Evolutionary conservation across 345 rosid genomes (phyloP).

Genomic region (Pugionium dolabratum): DNA sequence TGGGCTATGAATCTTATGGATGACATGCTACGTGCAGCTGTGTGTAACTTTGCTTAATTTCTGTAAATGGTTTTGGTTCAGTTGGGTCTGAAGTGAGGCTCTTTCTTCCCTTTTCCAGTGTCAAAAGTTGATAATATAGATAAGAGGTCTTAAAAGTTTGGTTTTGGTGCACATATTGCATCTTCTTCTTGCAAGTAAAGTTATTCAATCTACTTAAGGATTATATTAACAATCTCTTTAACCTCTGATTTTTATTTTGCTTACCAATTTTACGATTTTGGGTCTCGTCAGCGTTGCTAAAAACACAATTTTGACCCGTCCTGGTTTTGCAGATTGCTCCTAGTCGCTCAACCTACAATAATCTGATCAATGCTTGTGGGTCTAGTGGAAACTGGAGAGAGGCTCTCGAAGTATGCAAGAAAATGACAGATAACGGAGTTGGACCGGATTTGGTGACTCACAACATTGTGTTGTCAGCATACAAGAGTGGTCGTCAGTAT

Average conservation of each 20-base stretch:
- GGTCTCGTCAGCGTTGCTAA: neutral
- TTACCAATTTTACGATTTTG: neutral
- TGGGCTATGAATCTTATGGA: slow-evolving; percentile 95
- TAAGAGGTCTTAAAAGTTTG: neutral
- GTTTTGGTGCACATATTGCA: neutral
- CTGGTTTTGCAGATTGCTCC: slow-evolving; percentile 75
- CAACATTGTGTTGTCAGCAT: slow-evolving; percentile 86
- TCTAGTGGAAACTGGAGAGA: slow-evolving; percentile 98
- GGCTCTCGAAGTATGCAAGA: slow-evolving; percentile 80
- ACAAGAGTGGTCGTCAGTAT: slow-evolving; percentile 75
- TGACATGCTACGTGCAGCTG: slow-evolving; percentile 85
- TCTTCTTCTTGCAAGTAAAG: neutral
- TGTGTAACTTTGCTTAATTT: slow-evolving; percentile 57
- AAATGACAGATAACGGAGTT: slow-evolving; percentile 94
- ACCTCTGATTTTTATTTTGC: neutral
- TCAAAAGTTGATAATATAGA: neutral
- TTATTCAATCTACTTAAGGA: neutral
- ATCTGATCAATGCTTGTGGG: slow-evolving; percentile 92
- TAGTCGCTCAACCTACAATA: slow-evolving; percentile 80
- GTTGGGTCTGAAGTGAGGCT: slow-evolving; percentile 44
- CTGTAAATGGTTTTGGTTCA: slow-evolving; percentile 42
- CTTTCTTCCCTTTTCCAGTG: slow-evolving; percentile 34
- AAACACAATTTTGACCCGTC: slow-evolving; percentile 2
- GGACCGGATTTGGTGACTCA: slow-evolving; percentile 97
- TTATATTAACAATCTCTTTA: neutral